Percentiles rank a stretch among this genome's conserved stretches.
These are phyloP conservation scores for Uronychia setigera DNA, from an alignment of 73 alveolate species.

Conservation along the genomic window DNA sequence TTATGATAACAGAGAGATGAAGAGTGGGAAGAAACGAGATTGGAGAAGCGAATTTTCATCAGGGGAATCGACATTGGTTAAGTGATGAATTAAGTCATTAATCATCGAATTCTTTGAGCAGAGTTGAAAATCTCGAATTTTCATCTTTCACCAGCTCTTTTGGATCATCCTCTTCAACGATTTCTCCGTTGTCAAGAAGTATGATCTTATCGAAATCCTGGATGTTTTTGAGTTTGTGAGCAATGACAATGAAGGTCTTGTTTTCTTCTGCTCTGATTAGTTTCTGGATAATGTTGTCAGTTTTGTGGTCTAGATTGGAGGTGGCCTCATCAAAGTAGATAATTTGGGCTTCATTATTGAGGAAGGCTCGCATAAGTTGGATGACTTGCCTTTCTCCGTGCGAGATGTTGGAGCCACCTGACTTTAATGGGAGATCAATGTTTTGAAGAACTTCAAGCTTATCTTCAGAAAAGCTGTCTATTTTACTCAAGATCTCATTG, in stretches of 20 bases:
- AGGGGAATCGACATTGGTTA: no score
- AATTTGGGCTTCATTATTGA: background rate
- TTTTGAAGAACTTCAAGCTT: background rate
- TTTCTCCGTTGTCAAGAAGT: no score
- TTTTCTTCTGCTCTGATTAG: background rate
- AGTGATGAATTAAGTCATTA: no score
- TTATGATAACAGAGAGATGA: no score
- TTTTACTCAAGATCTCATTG: background rate
- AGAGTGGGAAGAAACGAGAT: no score
- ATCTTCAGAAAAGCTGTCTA: background rate
- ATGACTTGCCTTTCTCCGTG: background rate
- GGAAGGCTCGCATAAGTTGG: background rate
- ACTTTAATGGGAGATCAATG: background rate
- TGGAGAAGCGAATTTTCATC: no score
- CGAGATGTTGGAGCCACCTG: background rate
- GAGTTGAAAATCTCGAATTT: no score
- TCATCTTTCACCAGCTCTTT: no score
- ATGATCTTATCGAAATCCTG: background rate
- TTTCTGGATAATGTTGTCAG: background rate
- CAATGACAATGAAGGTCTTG: background rate
- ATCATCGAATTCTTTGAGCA: no score
- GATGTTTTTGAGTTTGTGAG: background rate
- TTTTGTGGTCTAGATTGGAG: background rate
- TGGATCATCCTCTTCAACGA: no score
- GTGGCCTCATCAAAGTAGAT: background rate